Evolutionary conservation across 2,329 filamentous ascomycete species (phyloP).

Genomic region (Zasmidium cellare): DNA sequence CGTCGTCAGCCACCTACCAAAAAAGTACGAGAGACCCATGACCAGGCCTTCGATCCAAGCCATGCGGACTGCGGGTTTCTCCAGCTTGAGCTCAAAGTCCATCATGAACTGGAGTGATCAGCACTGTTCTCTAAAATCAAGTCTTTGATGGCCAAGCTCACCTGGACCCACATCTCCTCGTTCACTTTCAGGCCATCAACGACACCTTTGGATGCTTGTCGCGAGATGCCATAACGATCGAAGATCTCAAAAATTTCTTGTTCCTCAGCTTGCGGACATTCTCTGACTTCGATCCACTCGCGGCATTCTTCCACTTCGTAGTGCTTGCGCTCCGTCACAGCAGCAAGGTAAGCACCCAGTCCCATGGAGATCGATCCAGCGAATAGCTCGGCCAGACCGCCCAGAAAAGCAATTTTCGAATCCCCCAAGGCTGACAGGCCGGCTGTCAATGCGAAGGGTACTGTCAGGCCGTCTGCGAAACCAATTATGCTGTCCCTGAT

Average conservation of each 20-base stretch:
- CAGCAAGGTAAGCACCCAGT: slow-evolving; percentile 70
- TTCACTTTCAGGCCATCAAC: slow-evolving; percentile 53
- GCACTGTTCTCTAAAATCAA: not conserved
- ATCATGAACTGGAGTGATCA: slow-evolving; percentile 53
- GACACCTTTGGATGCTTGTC: slow-evolving; percentile 45
- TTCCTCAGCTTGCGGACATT: slow-evolving; percentile 45
- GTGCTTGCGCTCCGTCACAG: slow-evolving; percentile 55
- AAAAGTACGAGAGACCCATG: slow-evolving; percentile 40
- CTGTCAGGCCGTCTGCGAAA: slow-evolving; percentile 75
- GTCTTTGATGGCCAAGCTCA: slow-evolving; percentile 4
- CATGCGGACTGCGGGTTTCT: slow-evolving; percentile 44
- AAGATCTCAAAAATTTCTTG: slow-evolving; percentile 46
- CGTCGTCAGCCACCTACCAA: slow-evolving; percentile 26
- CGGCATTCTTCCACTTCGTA: slow-evolving; percentile 53
- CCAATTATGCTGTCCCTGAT: slow-evolving; percentile 71
- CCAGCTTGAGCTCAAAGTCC: slow-evolving; percentile 57
- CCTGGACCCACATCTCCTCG: slow-evolving; percentile 50
- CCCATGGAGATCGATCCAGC: slow-evolving; percentile 78
- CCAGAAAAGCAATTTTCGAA: slow-evolving; percentile 48
- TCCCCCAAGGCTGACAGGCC: slow-evolving; percentile 59
- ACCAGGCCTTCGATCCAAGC: slow-evolving; percentile 49
- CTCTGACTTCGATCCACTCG: slow-evolving; percentile 47
- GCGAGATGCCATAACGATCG: slow-evolving; percentile 51
- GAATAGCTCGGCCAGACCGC: slow-evolving; percentile 72
- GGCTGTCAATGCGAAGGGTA: slow-evolving; percentile 76